These are phyloP conservation scores for Alternaria alternata DNA, from an alignment of 2,329 filamentous ascomycete species.

Conservation along the genomic window DNA sequence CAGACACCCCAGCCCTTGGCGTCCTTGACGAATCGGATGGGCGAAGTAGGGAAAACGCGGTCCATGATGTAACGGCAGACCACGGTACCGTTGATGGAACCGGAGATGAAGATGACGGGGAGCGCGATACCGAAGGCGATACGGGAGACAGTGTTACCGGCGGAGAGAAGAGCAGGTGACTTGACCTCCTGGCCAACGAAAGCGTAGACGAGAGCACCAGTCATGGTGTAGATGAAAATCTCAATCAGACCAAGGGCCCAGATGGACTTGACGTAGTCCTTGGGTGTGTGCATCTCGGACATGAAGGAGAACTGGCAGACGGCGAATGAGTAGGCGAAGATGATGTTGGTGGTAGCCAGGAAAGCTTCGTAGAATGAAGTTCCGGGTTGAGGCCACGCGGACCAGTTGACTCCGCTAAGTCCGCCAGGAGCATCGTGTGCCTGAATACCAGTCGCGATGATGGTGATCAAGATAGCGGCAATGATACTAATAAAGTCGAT, in stretches of 20 bases:
- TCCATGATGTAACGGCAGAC: constrained; percentile 71
- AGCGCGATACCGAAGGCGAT: constrained; percentile 75
- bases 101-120: constrained; percentile 76
- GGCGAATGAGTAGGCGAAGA: constrained; percentile 59
- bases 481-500: constrained; percentile 71
- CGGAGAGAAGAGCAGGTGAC: constrained; percentile 71
- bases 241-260: constrained; percentile 67
- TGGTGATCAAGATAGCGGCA: constrained; percentile 71
- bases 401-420: constrained; percentile 39
- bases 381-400: constrained; percentile 41
- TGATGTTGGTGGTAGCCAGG: constrained; percentile 45
- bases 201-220: constrained; percentile 73
- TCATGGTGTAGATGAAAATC: constrained; percentile 69
- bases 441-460: constrained; percentile 68
- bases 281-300: constrained; percentile 70
- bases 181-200: constrained; percentile 70
- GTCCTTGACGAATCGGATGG: constrained; percentile 50
- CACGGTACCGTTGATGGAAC: constrained; percentile 74
- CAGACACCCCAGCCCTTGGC: constrained; percentile 60
- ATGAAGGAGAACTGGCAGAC: constrained; percentile 76
- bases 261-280: constrained; percentile 66
- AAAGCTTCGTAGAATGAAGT: constrained; percentile 73
- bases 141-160: constrained; percentile 66
- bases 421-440: constrained; percentile 44
- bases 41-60: constrained; percentile 67